Base-by-base conservation (phyloP, 129 eudicot genomes). In the Smallanthus sonchifolius region DNA sequence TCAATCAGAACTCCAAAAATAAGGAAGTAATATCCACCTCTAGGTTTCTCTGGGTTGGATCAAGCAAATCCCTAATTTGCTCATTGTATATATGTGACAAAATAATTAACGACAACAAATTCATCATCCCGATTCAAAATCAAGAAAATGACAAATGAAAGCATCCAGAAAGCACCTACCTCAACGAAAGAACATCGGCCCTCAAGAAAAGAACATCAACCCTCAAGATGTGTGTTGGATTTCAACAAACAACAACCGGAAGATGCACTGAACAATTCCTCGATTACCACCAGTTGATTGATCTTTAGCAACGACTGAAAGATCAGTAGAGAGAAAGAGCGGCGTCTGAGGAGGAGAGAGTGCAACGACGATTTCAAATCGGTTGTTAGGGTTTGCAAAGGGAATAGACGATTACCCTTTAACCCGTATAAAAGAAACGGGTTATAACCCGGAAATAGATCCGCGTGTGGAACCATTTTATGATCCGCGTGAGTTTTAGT, bases 171-270 rank as follows among this genome's bases (percentile, higher is more conserved):
- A 66, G 74, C 37, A 70, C 81, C 63, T 64, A 94, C 98, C 97
- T 94, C 98, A 56, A 94, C 97, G 75, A 93, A 95, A 3, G 97
- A 95, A 76, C 99, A 91, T 4, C 97, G 96, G 56, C 96, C 52
- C 35, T 11, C 13, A 24, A 24, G 30, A 24, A 24, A 24, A 24
- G 30, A 24, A 24, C 1, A 24, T 24, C 30, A 1, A 1, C 30
- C 30, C 1, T 24, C 30, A 24, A 24, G 30, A 24, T 24, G 30
- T 1, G 30, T 24, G 30, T 1, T 24, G 30, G 30, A 24, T 24
- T 24, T 24, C 30, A 24, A 24, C 30, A 24, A 24, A 24, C 30
- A 94, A 76, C 90, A 76, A 82, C 80, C 87, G 84, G 80, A 94
- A 91, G 65, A 94, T 82, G 51, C 99, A 91, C 0, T 97, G 99